Evolutionary conservation across 2,329 filamentous ascomycete genomes (phyloP).

Genomic region (Aureobasidium subglaciale): DNA sequence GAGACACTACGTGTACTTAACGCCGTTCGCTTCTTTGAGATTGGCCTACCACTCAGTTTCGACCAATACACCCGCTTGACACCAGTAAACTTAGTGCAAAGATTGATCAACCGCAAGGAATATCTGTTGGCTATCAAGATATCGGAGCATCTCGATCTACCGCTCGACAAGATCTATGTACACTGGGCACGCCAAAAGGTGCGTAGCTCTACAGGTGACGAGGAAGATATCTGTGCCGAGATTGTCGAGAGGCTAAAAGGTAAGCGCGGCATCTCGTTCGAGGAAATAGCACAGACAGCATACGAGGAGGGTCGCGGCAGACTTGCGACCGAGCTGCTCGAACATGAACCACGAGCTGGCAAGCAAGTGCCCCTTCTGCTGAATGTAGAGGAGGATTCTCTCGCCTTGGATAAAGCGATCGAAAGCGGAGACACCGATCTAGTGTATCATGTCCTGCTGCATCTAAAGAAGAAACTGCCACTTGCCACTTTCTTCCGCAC

Average conservation of each 20-base stretch:
- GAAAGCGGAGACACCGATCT: constrained; percentile 93
- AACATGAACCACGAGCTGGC: constrained; percentile 90
- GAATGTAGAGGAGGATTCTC: constrained; percentile 90
- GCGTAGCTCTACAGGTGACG: constrained; percentile 72
- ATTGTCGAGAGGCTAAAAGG: constrained; percentile 82
- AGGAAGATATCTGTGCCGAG: constrained; percentile 76
- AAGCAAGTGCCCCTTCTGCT: constrained; percentile 90
- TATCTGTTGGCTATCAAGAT: constrained; percentile 86
- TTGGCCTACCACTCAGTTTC: constrained; percentile 84
- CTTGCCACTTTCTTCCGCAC: constrained; percentile 87
- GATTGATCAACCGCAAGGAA: constrained; percentile 81
- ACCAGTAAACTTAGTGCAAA: constrained; percentile 76
- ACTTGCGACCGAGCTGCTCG: constrained; percentile 84
- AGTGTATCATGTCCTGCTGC: constrained; percentile 78
- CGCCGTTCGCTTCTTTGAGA: constrained; percentile 81
- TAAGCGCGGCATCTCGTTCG: constrained; percentile 90
- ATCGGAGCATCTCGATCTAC: constrained; percentile 76
- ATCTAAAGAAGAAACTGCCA: constrained; percentile 83
- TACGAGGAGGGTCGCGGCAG: constrained; percentile 87
- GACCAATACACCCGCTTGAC: constrained; percentile 90
- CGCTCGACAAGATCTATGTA: constrained; percentile 85
- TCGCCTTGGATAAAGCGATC: constrained; percentile 92
- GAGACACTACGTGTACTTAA: constrained; percentile 89
- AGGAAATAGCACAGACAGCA: constrained; percentile 83
- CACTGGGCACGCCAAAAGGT: constrained; percentile 97